Percentiles rank a stretch among this genome's conserved stretches.
Conservation (phyloP, 148 eudicot genomes). For the Euryodendron excelsum region DNA sequence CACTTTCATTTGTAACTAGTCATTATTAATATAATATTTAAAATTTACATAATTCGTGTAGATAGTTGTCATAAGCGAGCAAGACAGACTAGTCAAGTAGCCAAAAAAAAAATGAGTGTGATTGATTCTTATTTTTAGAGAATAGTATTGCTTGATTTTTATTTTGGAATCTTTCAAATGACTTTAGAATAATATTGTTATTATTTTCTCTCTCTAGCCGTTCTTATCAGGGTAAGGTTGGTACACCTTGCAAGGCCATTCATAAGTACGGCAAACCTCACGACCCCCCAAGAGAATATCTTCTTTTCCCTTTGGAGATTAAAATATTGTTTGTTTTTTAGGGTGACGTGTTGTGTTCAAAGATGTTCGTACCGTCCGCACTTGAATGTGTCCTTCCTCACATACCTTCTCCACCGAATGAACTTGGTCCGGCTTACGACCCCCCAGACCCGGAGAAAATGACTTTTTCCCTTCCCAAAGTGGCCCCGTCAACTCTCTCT, state of each 20-base stretch:
- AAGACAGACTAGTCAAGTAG: background rate
- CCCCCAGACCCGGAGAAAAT: background rate
- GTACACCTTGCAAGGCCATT: constrained; percentile 16
- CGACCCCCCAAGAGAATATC: constrained; percentile 14
- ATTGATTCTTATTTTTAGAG: background rate
- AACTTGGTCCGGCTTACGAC: constrained; percentile 28
- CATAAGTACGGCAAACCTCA: constrained; percentile 33
- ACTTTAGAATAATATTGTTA: background rate
- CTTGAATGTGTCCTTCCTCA: constrained; percentile 55
- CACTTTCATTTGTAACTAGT: too few relatives aligned
- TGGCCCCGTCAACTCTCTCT: constrained; percentile 22
- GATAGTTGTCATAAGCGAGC: too few relatives aligned
- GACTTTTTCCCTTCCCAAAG: constrained; percentile 20
- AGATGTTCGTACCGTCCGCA: constrained; percentile 44
- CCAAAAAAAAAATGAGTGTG: background rate
- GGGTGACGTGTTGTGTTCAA: background rate
- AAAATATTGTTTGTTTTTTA: too few relatives aligned
- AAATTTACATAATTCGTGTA: too few relatives aligned
- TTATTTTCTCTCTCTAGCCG: too few relatives aligned
- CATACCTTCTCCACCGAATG: constrained; percentile 57
- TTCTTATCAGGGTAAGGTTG: constrained; percentile 36
- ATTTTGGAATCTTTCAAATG: background rate
- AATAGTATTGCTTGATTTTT: background rate
- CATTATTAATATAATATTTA: too few relatives aligned
- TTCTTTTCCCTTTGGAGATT: background rate